phyloP scores from a whole-genome alignment of 495 filamentous ascomycete genomes.

The Emericellopsis terricola region DNA sequence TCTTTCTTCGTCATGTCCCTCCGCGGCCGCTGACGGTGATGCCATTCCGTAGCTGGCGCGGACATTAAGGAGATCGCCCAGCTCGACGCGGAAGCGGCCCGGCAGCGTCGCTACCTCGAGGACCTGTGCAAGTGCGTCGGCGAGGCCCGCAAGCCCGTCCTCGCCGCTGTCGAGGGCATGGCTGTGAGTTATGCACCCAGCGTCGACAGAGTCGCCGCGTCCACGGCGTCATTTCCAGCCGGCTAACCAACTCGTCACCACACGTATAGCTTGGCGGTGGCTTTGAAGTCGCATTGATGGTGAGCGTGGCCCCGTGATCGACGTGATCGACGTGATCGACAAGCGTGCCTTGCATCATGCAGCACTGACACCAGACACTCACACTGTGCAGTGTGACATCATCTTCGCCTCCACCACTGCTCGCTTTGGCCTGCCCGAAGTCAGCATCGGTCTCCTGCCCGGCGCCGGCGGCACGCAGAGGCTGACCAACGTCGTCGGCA shows the following conservation, averaged over 20 bases:
- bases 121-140: constrained; percentile 16
- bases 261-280: constrained; percentile 17
- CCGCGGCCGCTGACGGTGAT: neutral
- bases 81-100: constrained; percentile 13
- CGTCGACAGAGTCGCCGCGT: too few relatives aligned
- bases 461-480: constrained; percentile 26
- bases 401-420: constrained; percentile 16
- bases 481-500: constrained; percentile 18
- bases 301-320: constrained; percentile 5
- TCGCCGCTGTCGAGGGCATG: constrained; percentile 15
- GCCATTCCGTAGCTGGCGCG: constrained; percentile 17
- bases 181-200: constrained; percentile 14
- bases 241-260: too few relatives aligned
- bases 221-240: too few relatives aligned
- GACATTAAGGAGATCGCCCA: constrained; percentile 18
- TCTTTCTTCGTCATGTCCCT: too few relatives aligned
- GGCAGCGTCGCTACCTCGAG: constrained; percentile 14
- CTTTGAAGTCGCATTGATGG: constrained; percentile 15
- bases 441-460: constrained; percentile 23
- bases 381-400: constrained; percentile 21
- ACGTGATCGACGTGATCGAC: too few relatives aligned
- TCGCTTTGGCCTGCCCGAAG: constrained; percentile 22
- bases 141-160: constrained; percentile 12
- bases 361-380: too few relatives aligned
- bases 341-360: too few relatives aligned